Evolutionary conservation across 176 grass and related monocot species (phyloP).

Genomic region (Hsuehochloa calcarea): DNA sequence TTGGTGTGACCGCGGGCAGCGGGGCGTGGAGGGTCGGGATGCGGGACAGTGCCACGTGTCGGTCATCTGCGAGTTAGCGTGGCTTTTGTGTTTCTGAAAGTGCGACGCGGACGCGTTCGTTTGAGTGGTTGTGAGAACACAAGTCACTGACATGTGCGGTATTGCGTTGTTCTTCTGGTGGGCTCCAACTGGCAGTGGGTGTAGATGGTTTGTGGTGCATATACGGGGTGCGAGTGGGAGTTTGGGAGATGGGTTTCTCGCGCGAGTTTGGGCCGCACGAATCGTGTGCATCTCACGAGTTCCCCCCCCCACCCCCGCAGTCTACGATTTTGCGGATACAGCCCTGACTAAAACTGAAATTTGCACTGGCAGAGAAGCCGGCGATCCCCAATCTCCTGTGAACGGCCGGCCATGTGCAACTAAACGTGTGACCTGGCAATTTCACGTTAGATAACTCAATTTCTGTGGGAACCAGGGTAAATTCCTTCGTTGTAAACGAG

Average conservation of each 20-base stretch:
- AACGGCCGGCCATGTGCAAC: too few relatives aligned
- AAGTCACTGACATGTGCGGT: neutral
- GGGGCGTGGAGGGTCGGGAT: neutral
- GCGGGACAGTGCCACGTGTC: neutral
- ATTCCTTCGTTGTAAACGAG: too few relatives aligned
- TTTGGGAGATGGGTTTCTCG: neutral
- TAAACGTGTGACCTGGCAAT: too few relatives aligned
- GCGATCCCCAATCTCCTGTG: neutral
- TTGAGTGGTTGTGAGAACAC: fast-evolving
- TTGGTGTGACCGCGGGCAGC: constrained; percentile 9
- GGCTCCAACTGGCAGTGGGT: neutral
- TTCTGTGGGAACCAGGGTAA: too few relatives aligned
- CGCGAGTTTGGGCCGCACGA: too few relatives aligned
- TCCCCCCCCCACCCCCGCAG: too few relatives aligned
- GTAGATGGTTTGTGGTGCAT: fast-evolving
- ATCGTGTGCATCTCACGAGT: too few relatives aligned
- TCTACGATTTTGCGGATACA: too few relatives aligned
- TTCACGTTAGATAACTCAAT: too few relatives aligned
- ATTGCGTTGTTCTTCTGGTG: fast-evolving
- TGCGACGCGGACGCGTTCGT: neutral
- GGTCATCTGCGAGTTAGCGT: neutral
- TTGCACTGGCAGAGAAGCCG: neutral
- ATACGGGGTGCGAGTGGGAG: neutral
- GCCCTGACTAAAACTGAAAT: too few relatives aligned
- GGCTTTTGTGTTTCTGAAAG: fast-evolving